Evolutionary conservation across 192 early-diverging fungal genomes (phyloP), one percentile per base, ranked within the genome.

Genomic region (Mycoemilia scoparia): DNA sequence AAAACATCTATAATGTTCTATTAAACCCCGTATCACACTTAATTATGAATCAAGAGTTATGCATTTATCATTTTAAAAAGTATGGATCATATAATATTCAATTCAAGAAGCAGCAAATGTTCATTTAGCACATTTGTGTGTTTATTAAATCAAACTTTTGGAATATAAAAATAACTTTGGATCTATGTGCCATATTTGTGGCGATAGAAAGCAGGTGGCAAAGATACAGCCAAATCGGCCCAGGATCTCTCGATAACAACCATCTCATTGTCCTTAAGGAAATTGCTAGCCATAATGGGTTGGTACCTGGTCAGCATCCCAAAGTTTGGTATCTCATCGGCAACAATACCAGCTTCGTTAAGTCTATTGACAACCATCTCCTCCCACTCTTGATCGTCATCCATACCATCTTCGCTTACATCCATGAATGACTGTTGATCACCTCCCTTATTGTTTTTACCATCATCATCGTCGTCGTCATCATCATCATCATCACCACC

Each of bases 221-320:
- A 43, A 7, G 66, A 70, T 39, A 73, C 70, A 29, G 84, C 44
- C 21, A 95, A 77, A 23, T 73, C 70, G 38, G 80, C 60, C 54
- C 79, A 74, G 5, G 90, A 85, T 43, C 87, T 64, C 62, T 97
- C 92, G 9, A 93, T 74, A 16, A 84, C 77, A 0, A 91, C 72
- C 60, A 92, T 60, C 26, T 82, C 74, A 51, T 74, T 64, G 12
- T 49, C 48, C 29, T 60, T 74, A 11, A 88, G 20, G 49, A 79
- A 85, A 32, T 73, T 77, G 36, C 76, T 66, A 44, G 63, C 72
- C 72, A 96, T 78, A 32, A 91, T 45, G 27, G 71, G 76, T 43
- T 85, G 79, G 62, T 82, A 96, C 41, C 82, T 76, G 51, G 74
- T 66, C 26, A 78, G 60, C 38, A 86, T 61, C 34, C 60, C 54